A percentile compares a stretch with the other conserved stretches of the same genome.
Conservation (phyloP, 305 asterid species). For the Fraxinus latifolia region DNA sequence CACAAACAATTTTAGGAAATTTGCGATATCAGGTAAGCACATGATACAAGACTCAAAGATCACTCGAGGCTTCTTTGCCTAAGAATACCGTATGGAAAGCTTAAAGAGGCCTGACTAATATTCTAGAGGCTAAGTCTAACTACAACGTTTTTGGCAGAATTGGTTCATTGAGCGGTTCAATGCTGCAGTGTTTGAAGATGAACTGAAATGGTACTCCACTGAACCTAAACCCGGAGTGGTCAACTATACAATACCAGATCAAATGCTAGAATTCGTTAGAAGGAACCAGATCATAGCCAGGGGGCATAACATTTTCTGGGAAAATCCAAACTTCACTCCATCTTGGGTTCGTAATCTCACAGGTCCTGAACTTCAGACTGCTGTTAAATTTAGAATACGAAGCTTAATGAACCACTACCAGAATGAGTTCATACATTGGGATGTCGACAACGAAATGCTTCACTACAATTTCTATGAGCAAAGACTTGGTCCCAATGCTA, state of each 20-base stretch:
- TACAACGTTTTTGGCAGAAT: slow-evolving; percentile 20
- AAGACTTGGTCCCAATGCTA: slow-evolving; percentile 37
- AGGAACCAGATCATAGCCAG: slow-evolving; percentile 30
- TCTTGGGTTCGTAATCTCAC: slow-evolving; percentile 40
- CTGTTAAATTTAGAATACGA: slow-evolving; percentile 28
- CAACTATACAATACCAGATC: slow-evolving; percentile 39
- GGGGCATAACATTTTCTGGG: slow-evolving; percentile 51
- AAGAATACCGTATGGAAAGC: neutral
- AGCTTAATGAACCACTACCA: slow-evolving; percentile 36
- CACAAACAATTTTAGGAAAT: slow-evolving; percentile 54
- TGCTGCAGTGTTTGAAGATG: slow-evolving; percentile 47
- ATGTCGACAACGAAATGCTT: slow-evolving; percentile 48
- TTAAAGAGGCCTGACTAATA: neutral
- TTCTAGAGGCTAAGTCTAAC: neutral
- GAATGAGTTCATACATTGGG: slow-evolving; percentile 47
- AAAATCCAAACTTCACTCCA: slow-evolving; percentile 31
- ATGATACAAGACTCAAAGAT: neutral
- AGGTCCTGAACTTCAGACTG: slow-evolving; percentile 26
- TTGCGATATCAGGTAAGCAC: slow-evolving; percentile 47
- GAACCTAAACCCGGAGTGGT: slow-evolving; percentile 34
- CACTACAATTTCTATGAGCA: slow-evolving; percentile 45
- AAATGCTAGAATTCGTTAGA: slow-evolving; percentile 36
- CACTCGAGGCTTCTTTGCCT: neutral
- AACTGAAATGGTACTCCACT: slow-evolving; percentile 45
- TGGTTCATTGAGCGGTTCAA: slow-evolving; percentile 44